Base-by-base conservation (phyloP, 768 basidiomycete species). In the Butyriboletus loyo region DNA sequence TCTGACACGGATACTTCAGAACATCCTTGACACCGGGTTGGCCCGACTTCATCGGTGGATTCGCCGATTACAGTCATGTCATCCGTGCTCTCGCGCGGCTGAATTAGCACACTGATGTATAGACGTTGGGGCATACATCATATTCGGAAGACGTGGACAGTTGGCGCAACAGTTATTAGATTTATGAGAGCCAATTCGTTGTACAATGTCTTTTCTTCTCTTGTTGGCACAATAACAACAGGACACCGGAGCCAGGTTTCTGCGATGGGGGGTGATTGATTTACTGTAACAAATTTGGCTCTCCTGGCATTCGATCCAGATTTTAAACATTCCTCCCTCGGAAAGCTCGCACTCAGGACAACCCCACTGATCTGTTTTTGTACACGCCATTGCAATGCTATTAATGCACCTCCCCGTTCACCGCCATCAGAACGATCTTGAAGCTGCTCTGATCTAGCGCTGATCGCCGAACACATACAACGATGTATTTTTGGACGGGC, bases 11-110 rank as follows among this genome's bases (percentile, higher is more conserved):
- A 65, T 54, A 51, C 53, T 52, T 50, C 58, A 59, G 59, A 54
- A 48, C 57, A 55, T 30, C 50, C 46, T 42, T 64, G 69, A 51
- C 80, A 77, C 59, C 75, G 74, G 50, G 65, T 70, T 42, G 65
- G 78, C 35, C 74, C 73, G 36, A 79, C 80, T 46, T 75, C 77
- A 27, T 74, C 75, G 5, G 77, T 47, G 49, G 56, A 57, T 49
- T 46, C 41, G 25, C 55, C 44, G 37, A 54, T 54, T 58, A 50
- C 30, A 54, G 38, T 32, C 56, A 34, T 52, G 39, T 44, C 48
- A 46, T 39, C 38, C 22, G 30, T 49, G 40, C 55, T 52, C 50
- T 47, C 39, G 32, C 35, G 38, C 36, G 41, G 53, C 49, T 49
- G 39, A 49, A 52, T 45, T 30, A 43, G 42, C 50, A 58, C 49